Base-by-base conservation (phyloP, 2,329 filamentous ascomycete species). In the Ascocoryne sarcoides region DNA sequence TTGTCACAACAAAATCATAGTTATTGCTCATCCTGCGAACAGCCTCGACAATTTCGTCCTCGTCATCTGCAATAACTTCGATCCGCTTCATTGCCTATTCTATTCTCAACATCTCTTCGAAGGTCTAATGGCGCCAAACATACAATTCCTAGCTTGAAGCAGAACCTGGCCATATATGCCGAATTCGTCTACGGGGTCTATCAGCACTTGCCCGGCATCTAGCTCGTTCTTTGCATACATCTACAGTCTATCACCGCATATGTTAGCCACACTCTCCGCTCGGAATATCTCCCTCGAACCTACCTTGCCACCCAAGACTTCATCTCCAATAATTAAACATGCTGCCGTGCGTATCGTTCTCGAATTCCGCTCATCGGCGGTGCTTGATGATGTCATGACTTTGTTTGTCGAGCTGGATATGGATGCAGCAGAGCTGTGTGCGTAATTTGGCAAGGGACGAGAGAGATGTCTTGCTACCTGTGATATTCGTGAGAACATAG, bases 1-100 rank as follows among this genome's bases (percentile, higher is more conserved):
- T 92, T 5, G 92, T 96, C 4, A 96, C 86, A 33, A 98, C 85
- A 60, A 96, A 86, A 63, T 96, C 92, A 60, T 95, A 96, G 49
- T 76, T 80, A 38, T 75, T 71, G 58, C 85, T 93, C 88, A 98
- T 94, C 47, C 89, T 79, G 38, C 73, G 73, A 4, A 87, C 82
- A 1, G 56, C 87, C 61, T 96, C 89, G 37, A 90, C 69, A 57
- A 98, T 96, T 55, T 95, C 89, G 47, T 69, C 68, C 59, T 95
- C 87, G 48, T 95, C 89, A 56, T 98, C 92, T 46, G 86, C 82
- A 55, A 96, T 92, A 43, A 95, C 89, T 61, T 96, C 92, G 40
- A 96, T 71, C 34, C 88, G 75, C 63, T 90, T 92, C 50, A 98
- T 67, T 48, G 78, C 69, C 76, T 80, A 37, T 14, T n/a, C 12